Conservation (phyloP, 257 asterid species). For the Solanum sitiens region DNA sequence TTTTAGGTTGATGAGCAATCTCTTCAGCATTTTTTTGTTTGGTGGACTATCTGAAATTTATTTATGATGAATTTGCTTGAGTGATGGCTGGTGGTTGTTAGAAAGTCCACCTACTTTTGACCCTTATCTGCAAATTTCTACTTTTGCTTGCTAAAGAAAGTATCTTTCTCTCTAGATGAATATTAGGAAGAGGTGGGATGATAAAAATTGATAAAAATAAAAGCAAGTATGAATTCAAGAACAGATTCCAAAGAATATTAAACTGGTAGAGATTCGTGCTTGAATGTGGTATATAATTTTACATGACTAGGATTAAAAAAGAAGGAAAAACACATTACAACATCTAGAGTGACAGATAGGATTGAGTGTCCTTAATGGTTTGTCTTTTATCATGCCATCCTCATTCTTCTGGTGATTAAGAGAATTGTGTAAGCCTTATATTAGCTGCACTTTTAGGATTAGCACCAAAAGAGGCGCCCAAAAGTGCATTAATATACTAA, state of each 20-base stretch:
- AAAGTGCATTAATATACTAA: background rate
- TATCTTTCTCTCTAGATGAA: background rate
- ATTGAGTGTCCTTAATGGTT: background rate
- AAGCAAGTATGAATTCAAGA: background rate
- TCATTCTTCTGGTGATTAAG: background rate
- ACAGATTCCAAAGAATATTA: background rate
- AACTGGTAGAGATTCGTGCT: background rate
- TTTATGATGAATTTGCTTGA: background rate
- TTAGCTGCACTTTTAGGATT: background rate
- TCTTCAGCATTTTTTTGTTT: background rate
- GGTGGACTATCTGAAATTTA: background rate
- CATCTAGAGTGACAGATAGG: background rate
- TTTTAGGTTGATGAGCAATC: background rate
- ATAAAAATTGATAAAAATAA: background rate
- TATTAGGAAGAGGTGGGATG: background rate
- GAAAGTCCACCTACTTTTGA: background rate
- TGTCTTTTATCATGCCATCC: background rate
- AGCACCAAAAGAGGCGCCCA: background rate
- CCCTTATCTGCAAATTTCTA: background rate
- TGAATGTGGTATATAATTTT: background rate
- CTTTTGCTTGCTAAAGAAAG: background rate
- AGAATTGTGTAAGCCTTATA: background rate
- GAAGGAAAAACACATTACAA: background rate
- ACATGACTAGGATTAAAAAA: background rate
- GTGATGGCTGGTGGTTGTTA: background rate